Percentiles rank a stretch among this genome's conserved stretches.
phyloP scores from a whole-genome alignment of 2,329 filamentous ascomycete species.

The Celoporthe dispersa region DNA sequence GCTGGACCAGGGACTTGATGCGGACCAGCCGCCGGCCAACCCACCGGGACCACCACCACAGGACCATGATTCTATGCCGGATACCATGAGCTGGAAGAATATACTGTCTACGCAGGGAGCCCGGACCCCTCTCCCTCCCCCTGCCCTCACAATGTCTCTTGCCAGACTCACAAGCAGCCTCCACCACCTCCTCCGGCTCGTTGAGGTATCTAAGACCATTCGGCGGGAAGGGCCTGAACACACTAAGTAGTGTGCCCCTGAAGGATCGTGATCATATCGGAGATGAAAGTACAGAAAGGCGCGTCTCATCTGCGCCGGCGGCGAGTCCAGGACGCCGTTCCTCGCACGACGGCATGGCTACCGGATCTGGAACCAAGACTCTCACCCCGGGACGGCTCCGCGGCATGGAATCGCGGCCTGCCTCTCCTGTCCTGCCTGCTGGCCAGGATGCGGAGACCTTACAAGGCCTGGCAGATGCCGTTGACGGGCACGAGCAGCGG shows the following conservation, averaged over 20 bases:
- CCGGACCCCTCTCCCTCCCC: constrained; percentile 45
- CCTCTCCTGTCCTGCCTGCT: constrained; percentile 18
- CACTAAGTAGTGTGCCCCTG: constrained; percentile 49
- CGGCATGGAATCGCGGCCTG: background rate
- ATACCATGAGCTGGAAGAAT: constrained; percentile 59
- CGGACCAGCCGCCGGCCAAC: constrained; percentile 20
- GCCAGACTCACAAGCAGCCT: constrained; percentile 54
- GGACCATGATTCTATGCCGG: constrained; percentile 50
- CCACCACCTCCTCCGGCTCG: constrained; percentile 55
- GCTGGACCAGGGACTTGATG: constrained; percentile 38
- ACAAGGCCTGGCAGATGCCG: constrained; percentile 53
- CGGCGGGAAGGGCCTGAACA: constrained; percentile 58
- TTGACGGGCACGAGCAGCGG: constrained; percentile 65
- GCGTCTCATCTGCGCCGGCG: constrained; percentile 20
- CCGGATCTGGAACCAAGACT: constrained; percentile 19
- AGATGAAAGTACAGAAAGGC: constrained; percentile 36
- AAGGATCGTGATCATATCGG: constrained; percentile 40
- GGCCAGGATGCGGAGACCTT: constrained; percentile 40
- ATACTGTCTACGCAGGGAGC: constrained; percentile 46
- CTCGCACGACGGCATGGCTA: constrained; percentile 3
- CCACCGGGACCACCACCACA: constrained; percentile 18
- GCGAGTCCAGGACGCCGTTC: constrained; percentile 29
- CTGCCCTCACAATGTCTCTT: constrained; percentile 56
- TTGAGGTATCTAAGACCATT: constrained; percentile 59
- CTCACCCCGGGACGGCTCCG: constrained; percentile 10